Evolutionary conservation across 495 filamentous ascomycete species (phyloP).

Genomic region (Trichoderma orchidacearum): DNA sequence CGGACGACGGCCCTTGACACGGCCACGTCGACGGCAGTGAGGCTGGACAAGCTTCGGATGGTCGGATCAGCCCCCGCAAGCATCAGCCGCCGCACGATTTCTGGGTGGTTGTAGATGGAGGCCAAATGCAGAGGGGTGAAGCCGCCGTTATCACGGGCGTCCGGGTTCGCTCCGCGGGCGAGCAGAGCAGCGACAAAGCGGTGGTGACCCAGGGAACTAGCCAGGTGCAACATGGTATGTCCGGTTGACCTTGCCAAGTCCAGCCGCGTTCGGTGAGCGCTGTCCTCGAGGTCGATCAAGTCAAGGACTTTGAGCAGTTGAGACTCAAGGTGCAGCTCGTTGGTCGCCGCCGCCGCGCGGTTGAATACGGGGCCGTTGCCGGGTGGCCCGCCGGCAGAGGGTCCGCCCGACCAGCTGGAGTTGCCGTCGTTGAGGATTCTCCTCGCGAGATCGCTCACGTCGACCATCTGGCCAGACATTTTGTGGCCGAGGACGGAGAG

Average conservation of each 20-base stretch:
- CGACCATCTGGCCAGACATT: conserved; percentile 36
- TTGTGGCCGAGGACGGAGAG: conserved; percentile 43
- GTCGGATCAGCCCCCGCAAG: conserved; percentile 58
- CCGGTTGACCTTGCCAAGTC: conserved; percentile 51
- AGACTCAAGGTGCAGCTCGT: conserved; percentile 37
- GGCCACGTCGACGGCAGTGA: conserved; percentile 60
- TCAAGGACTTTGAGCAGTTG: conserved; percentile 63
- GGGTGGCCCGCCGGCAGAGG: background rate
- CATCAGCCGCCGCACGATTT: conserved; percentile 65
- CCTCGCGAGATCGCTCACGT: conserved; percentile 37
- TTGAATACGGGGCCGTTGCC: background rate
- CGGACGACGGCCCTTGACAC: conserved; percentile 42
- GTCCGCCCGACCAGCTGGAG: background rate
- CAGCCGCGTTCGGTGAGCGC: conserved; percentile 47
- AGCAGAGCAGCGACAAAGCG: conserved; percentile 71
- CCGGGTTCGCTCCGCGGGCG: conserved; percentile 64
- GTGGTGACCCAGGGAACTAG: conserved; percentile 59
- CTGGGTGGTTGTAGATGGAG: conserved; percentile 57
- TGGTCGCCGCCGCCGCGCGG: background rate
- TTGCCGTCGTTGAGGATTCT: conserved; percentile 28
- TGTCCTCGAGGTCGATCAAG: conserved; percentile 64
- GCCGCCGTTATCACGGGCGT: conserved; percentile 63
- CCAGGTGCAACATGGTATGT: conserved; percentile 73
- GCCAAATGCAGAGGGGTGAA: conserved; percentile 79
- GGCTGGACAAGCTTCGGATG: conserved; percentile 55